phyloP scores from a whole-genome alignment of 2,329 filamentous ascomycete species.

The Orbilia brochopaga region DNA sequence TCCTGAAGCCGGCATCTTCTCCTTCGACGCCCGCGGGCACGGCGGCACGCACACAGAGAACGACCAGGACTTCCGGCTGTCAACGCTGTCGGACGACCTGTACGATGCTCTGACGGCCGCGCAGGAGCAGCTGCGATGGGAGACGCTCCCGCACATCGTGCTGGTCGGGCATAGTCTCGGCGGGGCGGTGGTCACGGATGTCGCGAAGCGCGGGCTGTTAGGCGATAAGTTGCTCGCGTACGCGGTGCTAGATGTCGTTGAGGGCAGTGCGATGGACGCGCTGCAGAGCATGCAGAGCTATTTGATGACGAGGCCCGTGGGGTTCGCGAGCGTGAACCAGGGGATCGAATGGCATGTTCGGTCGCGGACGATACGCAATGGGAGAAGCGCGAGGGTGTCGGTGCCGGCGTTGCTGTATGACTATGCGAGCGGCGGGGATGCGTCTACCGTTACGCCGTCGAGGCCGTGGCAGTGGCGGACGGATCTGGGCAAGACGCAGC shows the following conservation, averaged over 20 bases:
- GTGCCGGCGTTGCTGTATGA: constrained; percentile 75
- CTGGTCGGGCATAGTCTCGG: constrained; percentile 92
- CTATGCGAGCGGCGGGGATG: constrained; percentile 9
- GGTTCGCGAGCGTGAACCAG: constrained; percentile 76
- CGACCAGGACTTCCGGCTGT: constrained; percentile 70
- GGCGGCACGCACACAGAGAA: constrained; percentile 62
- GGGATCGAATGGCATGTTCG: constrained; percentile 94
- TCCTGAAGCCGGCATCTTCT: constrained; percentile 81
- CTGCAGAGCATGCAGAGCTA: constrained; percentile 93
- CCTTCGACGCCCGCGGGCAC: constrained; percentile 84
- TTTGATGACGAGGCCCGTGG: constrained; percentile 76
- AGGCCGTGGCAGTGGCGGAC: constrained; percentile 79
- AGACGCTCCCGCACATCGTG: constrained; percentile 73
- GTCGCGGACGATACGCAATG: constrained; percentile 83
- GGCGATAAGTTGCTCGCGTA: constrained; percentile 77
- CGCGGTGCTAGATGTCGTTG: constrained; percentile 91
- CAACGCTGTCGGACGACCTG: constrained; percentile 76
- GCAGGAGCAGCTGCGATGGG: constrained; percentile 73
- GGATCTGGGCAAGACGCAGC: constrained; percentile 79
- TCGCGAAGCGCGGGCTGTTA: constrained; percentile 72
- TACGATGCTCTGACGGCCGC: constrained; percentile 63
- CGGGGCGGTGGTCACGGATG: constrained; percentile 85
- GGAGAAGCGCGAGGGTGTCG: constrained; percentile 80
- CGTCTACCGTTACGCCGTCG: constrained; percentile 11
- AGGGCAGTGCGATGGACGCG: constrained; percentile 93